phyloP scores from a whole-genome alignment of 225 moss, liverwort and hornwort genomes.

The Marchantia polymorpha region DNA sequence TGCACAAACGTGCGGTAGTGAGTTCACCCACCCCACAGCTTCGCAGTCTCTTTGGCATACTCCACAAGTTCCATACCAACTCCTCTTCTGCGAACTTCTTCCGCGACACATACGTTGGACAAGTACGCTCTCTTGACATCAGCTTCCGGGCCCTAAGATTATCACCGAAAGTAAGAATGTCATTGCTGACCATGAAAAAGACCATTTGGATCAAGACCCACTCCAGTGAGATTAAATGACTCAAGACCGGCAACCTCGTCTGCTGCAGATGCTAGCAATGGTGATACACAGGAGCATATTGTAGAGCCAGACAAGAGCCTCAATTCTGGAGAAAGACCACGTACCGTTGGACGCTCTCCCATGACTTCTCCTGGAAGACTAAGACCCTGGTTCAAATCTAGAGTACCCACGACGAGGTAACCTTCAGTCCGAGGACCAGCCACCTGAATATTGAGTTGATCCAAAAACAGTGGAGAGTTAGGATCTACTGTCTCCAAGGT shows the following conservation, averaged over 20 bases:
- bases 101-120: constrained; percentile 53
- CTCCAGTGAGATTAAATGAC: background rate
- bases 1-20: background rate
- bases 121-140: constrained; percentile 42
- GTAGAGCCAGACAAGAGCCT: background rate
- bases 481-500: background rate
- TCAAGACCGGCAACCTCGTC: background rate
- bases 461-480: background rate
- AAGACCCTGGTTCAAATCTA: constrained; percentile 47
- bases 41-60: constrained; percentile 32
- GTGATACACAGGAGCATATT: background rate
- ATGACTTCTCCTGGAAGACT: constrained; percentile 45
- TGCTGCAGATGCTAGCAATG: background rate
- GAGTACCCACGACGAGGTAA: constrained; percentile 40
- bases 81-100: constrained; percentile 47
- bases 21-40: constrained; percentile 40
- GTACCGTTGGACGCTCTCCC: constrained; percentile 44
- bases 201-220: background rate
- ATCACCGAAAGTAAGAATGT: no score
- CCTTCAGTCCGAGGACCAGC: constrained; percentile 16
- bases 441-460: constrained; percentile 27
- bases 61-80: constrained; percentile 42
- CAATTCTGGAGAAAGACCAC: background rate
- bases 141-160: constrained; percentile 35
- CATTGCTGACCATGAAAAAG: background rate